Percentiles rank a stretch among this genome's conserved stretches.
These are phyloP conservation scores for Apostasia shenzhenica DNA, from an alignment of 106 monocot genomes.

Conservation along the genomic window DNA sequence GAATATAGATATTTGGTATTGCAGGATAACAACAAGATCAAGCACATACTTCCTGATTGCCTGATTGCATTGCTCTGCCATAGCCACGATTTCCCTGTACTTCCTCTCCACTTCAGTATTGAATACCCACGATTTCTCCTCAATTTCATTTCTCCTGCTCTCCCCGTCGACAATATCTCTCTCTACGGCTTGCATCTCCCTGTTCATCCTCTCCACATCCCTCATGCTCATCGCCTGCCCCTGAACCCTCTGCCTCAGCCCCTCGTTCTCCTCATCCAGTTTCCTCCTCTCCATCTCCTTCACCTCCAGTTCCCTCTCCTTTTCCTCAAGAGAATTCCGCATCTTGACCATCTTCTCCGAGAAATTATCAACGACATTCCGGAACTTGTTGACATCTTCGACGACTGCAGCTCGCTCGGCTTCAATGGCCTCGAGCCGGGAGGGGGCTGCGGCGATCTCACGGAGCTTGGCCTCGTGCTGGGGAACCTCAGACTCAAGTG, in stretches of 20 bases:
- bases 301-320: conserved; percentile 45
- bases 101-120: conserved; percentile 29
- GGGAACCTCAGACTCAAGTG: conserved; percentile 30
- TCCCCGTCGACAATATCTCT: conserved; percentile 56
- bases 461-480: conserved; percentile 37
- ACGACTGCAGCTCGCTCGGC: conserved; percentile 24
- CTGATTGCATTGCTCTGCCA: conserved; percentile 62
- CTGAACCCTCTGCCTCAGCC: conserved; percentile 36
- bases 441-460: conserved; percentile 22
- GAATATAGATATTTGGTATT: too few species aligned
- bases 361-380: conserved; percentile 39
- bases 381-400: conserved; percentile 61
- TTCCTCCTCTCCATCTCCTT: conserved; percentile 48
- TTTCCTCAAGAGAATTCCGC: conserved; percentile 22
- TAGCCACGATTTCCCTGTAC: conserved; percentile 41
- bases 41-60: conserved; percentile 52
- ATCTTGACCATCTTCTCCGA: conserved; percentile 25
- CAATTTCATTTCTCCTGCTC: conserved; percentile 30
- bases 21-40: neutral
- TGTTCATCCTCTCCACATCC: conserved; percentile 74
- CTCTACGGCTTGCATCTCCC: conserved; percentile 68
- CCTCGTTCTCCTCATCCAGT: conserved; percentile 51
- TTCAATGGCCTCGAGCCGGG: conserved; percentile 35
- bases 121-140: conserved; percentile 70
- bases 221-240: conserved; percentile 54